Percentiles rank a stretch among this genome's conserved stretches.
Evolutionary conservation across 192 early-diverging fungal species (phyloP).

Genomic region (Blastocladiella britannica): DNA sequence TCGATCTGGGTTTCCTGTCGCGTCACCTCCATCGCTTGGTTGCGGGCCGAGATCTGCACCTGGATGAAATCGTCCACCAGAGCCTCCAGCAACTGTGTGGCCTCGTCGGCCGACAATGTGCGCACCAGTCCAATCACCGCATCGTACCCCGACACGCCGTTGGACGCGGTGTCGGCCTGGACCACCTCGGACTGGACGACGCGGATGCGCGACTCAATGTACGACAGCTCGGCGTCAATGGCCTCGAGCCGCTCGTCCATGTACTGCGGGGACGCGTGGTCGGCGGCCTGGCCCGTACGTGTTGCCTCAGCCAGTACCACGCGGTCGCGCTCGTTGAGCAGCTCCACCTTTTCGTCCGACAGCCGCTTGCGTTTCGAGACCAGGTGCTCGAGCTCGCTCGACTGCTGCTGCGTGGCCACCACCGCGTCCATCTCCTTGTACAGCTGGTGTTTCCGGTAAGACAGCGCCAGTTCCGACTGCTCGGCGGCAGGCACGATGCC

Average conservation of each 20-base stretch:
- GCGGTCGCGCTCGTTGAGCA: slow-evolving; percentile 22
- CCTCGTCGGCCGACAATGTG: slow-evolving; percentile 23
- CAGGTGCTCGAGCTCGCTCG: slow-evolving; percentile 28
- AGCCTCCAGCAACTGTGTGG: slow-evolving; percentile 25
- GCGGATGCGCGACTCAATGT: slow-evolving; percentile 26
- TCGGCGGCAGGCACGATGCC: background rate
- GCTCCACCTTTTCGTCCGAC: slow-evolving; percentile 21
- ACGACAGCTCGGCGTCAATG: slow-evolving; percentile 35
- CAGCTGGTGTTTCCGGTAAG: background rate
- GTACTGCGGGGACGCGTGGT: slow-evolving; percentile 15
- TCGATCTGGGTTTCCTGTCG: slow-evolving; percentile 26
- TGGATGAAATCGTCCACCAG: slow-evolving; percentile 32
- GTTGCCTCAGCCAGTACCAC: slow-evolving; percentile 17
- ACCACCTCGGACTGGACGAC: slow-evolving; percentile 28
- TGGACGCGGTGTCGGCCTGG: slow-evolving; percentile 12
- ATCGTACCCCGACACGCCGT: slow-evolving; percentile 16
- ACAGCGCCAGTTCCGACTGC: background rate
- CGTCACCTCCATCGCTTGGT: slow-evolving; percentile 16
- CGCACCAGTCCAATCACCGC: slow-evolving; percentile 22
- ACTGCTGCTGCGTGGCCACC: background rate
- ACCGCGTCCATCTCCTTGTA: slow-evolving; percentile 1
- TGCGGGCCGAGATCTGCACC: slow-evolving; percentile 22
- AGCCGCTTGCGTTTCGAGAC: slow-evolving; percentile 23
- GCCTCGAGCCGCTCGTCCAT: slow-evolving; percentile 34
- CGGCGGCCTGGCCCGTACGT: slow-evolving; percentile 6